Base-by-base conservation (phyloP, 1,284 basidiomycete species). In the Cryptococcus depauperatus region DNA sequence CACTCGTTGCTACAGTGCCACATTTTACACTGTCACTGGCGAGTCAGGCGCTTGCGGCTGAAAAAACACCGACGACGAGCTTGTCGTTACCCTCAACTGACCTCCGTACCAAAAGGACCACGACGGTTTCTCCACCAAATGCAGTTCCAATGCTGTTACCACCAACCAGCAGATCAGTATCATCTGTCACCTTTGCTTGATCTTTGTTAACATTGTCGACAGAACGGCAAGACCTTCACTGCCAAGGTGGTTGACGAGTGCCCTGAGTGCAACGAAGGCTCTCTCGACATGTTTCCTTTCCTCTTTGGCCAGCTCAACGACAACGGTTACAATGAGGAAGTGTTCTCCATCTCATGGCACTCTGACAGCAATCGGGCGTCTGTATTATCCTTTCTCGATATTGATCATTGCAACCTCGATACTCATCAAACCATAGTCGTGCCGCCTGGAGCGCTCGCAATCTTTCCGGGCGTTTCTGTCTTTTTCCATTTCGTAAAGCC, bases 101-200 rank as follows among this genome's bases (percentile, higher is more conserved):
- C 41, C 49, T 40, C 51, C 59, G 47, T 65, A 57, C 49, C 21
- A 19, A 14, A 11, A 23, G 19, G 29, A 47, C 35, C 22, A 43
- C 26, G 60, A 54, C 18, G 32, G 32, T n/a, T n/a, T n/a, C n/a
- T n/a, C n/a, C n/a, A 41, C 66, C 11, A 75, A 82, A 54, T 92
- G 88, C 61, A 54, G 56, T 48, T 71, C 76, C 62, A 62, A 73
- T 43, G 77, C 91, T 55, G 55, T 65, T 52, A 79, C 92, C 64
- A 83, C 74, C 54, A 83, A 85, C 73, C 51, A 54, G 23, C 54
- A 66, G 35, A 32, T 42, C 5, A 42, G 40, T 42, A 21, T 42
- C 14, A 10, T 14, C 1, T 23, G 8, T 23, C 37, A 22, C 21
- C 16, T 22, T 22, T 18, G 8, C 16, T 21, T 21, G 19, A n/a